Evolutionary conservation across 805 yeast genomes (phyloP).

Genomic region (Metschnikowia vanudenii): DNA sequence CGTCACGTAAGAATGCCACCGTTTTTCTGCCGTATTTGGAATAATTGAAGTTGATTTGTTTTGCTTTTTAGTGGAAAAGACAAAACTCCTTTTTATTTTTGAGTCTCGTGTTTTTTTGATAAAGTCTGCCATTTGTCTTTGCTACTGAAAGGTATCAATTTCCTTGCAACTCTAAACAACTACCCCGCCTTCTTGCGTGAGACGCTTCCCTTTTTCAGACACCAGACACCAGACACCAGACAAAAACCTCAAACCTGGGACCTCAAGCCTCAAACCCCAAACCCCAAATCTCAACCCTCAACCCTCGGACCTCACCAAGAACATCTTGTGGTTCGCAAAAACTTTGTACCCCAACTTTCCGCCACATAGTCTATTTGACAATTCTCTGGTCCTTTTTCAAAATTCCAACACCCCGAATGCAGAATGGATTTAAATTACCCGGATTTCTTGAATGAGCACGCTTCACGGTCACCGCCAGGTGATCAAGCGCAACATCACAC

Average conservation of each 20-base stretch:
- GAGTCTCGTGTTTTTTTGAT: too few relatives aligned
- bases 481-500: background rate
- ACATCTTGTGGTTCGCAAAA: too few relatives aligned
- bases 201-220: background rate
- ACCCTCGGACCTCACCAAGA: too few relatives aligned
- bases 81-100: too few relatives aligned
- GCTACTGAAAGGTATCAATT: background rate
- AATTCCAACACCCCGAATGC: background rate
- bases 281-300: too few relatives aligned
- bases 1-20: constrained; percentile 3
- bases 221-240: background rate
- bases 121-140: too few relatives aligned
- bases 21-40: constrained; percentile 3
- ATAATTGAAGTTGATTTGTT: background rate
- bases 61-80: too few relatives aligned
- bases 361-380: too few relatives aligned
- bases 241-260: too few relatives aligned
- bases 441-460: constrained; percentile 26
- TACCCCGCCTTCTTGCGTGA: background rate
- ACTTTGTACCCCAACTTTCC: too few relatives aligned
- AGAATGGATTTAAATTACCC: constrained; percentile 36
- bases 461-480: background rate
- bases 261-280: too few relatives aligned
- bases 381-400: background rate
- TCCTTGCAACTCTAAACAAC: background rate